Evolutionary conservation across 768 basidiomycete species (phyloP).

Genomic region (Tulasnella sp.): DNA sequence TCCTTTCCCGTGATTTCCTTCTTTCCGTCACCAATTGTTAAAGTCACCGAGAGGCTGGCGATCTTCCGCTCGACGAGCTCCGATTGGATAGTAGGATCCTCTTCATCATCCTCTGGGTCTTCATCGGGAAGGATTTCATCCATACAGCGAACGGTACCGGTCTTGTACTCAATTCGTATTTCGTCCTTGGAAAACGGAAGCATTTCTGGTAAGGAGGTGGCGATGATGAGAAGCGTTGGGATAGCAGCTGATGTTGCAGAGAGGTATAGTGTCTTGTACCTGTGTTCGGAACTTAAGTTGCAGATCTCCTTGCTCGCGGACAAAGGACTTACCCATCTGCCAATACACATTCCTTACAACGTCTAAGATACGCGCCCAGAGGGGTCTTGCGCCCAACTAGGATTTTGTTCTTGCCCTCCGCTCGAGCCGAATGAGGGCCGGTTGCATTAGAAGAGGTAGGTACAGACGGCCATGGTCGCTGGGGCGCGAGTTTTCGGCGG

Average conservation of each 20-base stretch:
- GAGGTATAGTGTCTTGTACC: slow-evolving; percentile 73
- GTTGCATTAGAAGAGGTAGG: slow-evolving; percentile 75
- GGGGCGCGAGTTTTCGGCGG: slow-evolving; percentile 62
- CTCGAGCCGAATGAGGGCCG: slow-evolving; percentile 76
- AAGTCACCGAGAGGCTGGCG: background rate
- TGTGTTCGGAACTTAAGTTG: slow-evolving; percentile 41
- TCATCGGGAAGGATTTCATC: slow-evolving; percentile 83
- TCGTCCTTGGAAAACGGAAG: slow-evolving; percentile 69
- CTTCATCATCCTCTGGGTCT: slow-evolving; percentile 53
- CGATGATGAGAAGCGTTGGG: slow-evolving; percentile 72
- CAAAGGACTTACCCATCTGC: slow-evolving; percentile 63
- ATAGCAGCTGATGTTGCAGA: slow-evolving; percentile 90
- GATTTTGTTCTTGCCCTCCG: slow-evolving; percentile 79
- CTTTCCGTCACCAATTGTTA: background rate
- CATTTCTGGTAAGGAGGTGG: slow-evolving; percentile 69
- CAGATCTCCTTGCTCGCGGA: background rate
- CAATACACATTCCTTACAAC: slow-evolving; percentile 72
- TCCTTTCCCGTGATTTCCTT: slow-evolving; percentile 4
- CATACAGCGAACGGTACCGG: slow-evolving; percentile 70
- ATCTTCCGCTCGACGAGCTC: slow-evolving; percentile 13
- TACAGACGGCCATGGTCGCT: slow-evolving; percentile 76
- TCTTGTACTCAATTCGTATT: slow-evolving; percentile 62
- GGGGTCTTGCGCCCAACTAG: slow-evolving; percentile 78
- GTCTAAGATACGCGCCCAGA: slow-evolving; percentile 71
- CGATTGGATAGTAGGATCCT: slow-evolving; percentile 3